phyloP scores from a whole-genome alignment of 2,329 filamentous ascomycete species.

The Ophiostoma himal-ulmi region DNA sequence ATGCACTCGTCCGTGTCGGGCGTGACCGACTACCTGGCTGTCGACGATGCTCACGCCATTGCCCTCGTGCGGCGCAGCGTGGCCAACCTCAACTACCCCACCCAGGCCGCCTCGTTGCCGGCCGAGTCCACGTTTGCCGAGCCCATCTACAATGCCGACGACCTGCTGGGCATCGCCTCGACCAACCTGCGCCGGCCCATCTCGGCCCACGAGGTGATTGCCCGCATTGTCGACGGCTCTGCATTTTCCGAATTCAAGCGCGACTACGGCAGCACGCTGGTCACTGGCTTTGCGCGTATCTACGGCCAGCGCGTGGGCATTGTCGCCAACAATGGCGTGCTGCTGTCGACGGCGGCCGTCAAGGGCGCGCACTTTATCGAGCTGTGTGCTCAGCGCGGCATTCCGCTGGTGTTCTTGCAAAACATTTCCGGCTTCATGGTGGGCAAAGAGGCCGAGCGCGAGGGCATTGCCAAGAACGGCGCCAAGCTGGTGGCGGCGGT shows the following conservation, averaged over 20 bases:
- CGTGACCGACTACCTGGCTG: slow-evolving; percentile 90
- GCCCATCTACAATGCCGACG: slow-evolving; percentile 70
- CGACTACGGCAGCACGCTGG: slow-evolving; percentile 79
- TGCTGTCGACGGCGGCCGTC: slow-evolving; percentile 81
- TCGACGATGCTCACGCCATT: slow-evolving; percentile 88
- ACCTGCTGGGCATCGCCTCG: slow-evolving; percentile 82
- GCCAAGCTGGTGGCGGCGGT: slow-evolving; percentile 96
- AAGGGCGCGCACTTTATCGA: slow-evolving; percentile 98
- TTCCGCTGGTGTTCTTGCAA: slow-evolving; percentile 88
- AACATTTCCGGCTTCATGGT: slow-evolving; percentile 99
- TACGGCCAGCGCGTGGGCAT: slow-evolving; percentile 89
- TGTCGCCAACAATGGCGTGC: slow-evolving; percentile 90
- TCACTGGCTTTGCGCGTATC: slow-evolving; percentile 86
- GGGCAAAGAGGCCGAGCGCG: slow-evolving; percentile 81
- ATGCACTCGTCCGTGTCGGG: slow-evolving; percentile 88
- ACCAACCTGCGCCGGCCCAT: slow-evolving; percentile 84
- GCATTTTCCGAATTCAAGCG: slow-evolving; percentile 93
- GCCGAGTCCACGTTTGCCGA: slow-evolving; percentile 50
- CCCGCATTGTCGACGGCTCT: slow-evolving; percentile 84
- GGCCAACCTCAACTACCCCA: slow-evolving; percentile 77
- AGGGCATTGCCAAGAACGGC: slow-evolving; percentile 95
- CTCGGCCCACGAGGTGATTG: slow-evolving; percentile 83
- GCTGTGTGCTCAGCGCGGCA: slow-evolving; percentile 80
- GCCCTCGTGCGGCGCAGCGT: slow-evolving; percentile 78
- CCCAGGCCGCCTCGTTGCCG: not conserved